A percentile compares a stretch with the other conserved stretches of the same genome.
These are phyloP conservation scores for Aspergillus biplanus DNA, from an alignment of 495 filamentous ascomycete species.

Conservation along the genomic window DNA sequence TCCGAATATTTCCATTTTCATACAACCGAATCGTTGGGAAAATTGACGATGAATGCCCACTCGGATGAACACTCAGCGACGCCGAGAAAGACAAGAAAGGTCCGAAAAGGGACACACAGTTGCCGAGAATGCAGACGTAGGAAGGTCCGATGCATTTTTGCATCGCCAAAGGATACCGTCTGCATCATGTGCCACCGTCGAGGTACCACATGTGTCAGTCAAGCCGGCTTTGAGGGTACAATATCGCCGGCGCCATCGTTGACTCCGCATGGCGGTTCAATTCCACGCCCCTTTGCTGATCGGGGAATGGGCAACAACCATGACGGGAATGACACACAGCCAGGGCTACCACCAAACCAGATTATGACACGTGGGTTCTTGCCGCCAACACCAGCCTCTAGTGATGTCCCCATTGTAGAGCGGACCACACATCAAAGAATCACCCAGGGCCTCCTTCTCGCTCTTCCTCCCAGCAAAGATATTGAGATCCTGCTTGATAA, in stretches of 20 bases:
- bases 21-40: neutral
- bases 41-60: neutral
- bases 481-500: slow-evolving; percentile 7
- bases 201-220: slow-evolving; percentile 8
- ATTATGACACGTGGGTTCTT: neutral
- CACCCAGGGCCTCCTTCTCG: neutral
- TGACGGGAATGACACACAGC: neutral
- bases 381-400: slow-evolving; percentile 4
- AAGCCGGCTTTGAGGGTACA: neutral
- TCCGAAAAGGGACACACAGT: slow-evolving; percentile 5
- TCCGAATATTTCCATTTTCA: neutral
- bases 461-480: neutral
- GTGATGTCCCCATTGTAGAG: neutral
- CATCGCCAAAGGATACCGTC: neutral
- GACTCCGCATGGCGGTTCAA: neutral
- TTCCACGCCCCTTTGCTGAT: no score
- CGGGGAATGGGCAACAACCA: neutral
- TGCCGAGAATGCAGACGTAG: slow-evolving; percentile 1
- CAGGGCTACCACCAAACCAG: neutral
- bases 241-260: neutral
- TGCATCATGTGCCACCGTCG: slow-evolving; percentile 9
- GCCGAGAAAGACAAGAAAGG: neutral
- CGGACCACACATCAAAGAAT: neutral
- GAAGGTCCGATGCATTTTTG: slow-evolving; percentile 1
- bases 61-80: neutral